Evolutionary conservation across 257 asterid species (phyloP).

Genomic region (Solanum ossicruentum): DNA sequence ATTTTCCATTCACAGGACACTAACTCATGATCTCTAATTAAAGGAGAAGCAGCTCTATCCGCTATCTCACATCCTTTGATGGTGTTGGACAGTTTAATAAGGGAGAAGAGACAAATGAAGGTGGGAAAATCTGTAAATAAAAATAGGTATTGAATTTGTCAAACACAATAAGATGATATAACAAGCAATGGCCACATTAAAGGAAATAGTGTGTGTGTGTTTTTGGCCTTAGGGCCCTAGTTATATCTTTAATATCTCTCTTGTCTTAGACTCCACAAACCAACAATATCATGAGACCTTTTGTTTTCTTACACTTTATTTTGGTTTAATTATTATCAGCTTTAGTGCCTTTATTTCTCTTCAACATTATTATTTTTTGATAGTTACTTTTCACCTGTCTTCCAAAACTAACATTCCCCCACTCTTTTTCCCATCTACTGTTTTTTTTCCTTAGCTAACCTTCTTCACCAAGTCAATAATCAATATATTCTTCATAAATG

Average conservation of each 20-base stretch:
- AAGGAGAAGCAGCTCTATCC: no score
- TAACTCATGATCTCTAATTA: no score
- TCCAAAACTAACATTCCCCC: slow-evolving; percentile 7
- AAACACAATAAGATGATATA: neutral
- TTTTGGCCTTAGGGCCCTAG: neutral
- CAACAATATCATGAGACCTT: neutral
- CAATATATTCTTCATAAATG: neutral
- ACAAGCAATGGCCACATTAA: slow-evolving; percentile 6
- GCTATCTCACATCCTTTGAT: accelerated
- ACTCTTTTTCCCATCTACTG: slow-evolving; percentile 4
- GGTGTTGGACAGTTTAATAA: neutral
- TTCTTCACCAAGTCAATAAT: neutral
- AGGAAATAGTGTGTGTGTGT: neutral
- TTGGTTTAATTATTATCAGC: neutral
- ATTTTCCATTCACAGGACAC: no score
- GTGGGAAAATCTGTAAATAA: slow-evolving; percentile 9
- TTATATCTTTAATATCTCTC: neutral
- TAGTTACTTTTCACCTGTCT: slow-evolving; percentile 11
- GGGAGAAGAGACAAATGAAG: slow-evolving; percentile 27
- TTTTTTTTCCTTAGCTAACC: slow-evolving; percentile 10
- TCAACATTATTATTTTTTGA: slow-evolving; percentile 1
- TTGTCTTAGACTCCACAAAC: neutral
- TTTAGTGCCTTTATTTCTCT: neutral
- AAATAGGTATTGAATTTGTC: neutral
- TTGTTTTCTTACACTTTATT: neutral